A percentile compares a stretch with the other conserved stretches of the same genome.
These are phyloP conservation scores for Backusella liffmaniae DNA, from an alignment of 192 early-diverging fungal species.

Conservation along the genomic window DNA sequence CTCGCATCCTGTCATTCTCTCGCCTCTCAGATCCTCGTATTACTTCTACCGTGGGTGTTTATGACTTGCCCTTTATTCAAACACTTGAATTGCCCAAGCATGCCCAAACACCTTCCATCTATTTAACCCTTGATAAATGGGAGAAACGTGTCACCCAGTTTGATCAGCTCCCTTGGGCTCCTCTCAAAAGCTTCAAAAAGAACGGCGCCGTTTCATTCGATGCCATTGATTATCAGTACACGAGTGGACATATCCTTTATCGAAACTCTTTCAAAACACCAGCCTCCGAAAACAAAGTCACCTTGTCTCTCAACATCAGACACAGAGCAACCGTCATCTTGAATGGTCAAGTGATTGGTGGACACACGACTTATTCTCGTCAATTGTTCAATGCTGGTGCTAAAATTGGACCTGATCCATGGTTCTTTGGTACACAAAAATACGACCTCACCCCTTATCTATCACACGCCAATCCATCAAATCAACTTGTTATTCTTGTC, in stretches of 20 bases:
- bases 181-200: conserved; percentile 25
- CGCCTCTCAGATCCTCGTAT: conserved; percentile 1
- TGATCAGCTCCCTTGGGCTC: conserved; percentile 42
- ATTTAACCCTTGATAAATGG: conserved; percentile 12
- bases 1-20: conserved; percentile 39
- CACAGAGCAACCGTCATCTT: conserved; percentile 70
- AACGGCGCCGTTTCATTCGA: conserved; percentile 47
- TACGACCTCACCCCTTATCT: conserved; percentile 55
- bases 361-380: conserved; percentile 75
- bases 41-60: background rate
- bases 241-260: conserved; percentile 66
- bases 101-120: background rate
- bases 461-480: conserved; percentile 47
- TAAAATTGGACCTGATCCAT: conserved; percentile 74
- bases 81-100: conserved; percentile 7
- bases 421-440: conserved; percentile 51
- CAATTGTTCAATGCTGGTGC: conserved; percentile 54
- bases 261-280: conserved; percentile 46
- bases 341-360: conserved; percentile 72
- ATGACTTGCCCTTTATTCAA: conserved; percentile 21
- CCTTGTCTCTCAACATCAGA: conserved; percentile 65
- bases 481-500: conserved; percentile 68
- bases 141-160: conserved; percentile 44
- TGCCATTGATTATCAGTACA: conserved; percentile 59
- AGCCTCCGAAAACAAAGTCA: conserved; percentile 33